A percentile compares a stretch with the other conserved stretches of the same genome.
phyloP scores from a whole-genome alignment of 805 yeast genomes.

The Wickerhamomyces strasburgensis region DNA sequence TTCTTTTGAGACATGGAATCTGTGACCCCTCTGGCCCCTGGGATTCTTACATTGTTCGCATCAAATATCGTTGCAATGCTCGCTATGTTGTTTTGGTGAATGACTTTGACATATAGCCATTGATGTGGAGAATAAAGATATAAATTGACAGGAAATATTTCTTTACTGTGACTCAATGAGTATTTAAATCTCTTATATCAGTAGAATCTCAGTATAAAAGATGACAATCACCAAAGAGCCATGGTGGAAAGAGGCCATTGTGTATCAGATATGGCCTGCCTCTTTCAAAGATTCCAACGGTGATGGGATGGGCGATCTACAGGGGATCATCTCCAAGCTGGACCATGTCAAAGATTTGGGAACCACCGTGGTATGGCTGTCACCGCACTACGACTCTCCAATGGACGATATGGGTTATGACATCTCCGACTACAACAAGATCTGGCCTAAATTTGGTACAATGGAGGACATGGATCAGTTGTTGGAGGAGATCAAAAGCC shows the following conservation, averaged over 20 bases:
- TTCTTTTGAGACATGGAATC: too few relatives aligned
- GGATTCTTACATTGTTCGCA: too few relatives aligned
- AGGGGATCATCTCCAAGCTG: constrained; percentile 46
- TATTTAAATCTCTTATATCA: too few relatives aligned
- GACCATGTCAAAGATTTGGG: constrained; percentile 48
- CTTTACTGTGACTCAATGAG: too few relatives aligned
- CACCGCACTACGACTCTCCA: constrained; percentile 55
- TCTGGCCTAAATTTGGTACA: constrained; percentile 50
- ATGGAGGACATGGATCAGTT: constrained; percentile 46
- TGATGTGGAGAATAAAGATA: too few relatives aligned
- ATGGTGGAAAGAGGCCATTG: constrained; percentile 55
- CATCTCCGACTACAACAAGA: constrained; percentile 47
- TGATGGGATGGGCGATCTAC: constrained; percentile 56
- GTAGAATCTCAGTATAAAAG: too few relatives aligned
- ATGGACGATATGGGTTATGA: constrained; percentile 63
- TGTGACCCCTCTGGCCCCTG: too few relatives aligned
- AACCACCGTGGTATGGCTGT: constrained; percentile 49
- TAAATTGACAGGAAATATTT: too few relatives aligned
- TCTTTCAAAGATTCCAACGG: constrained; percentile 54
- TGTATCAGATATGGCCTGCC: constrained; percentile 60
- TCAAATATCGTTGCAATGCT: too few relatives aligned
- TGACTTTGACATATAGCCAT: too few relatives aligned
- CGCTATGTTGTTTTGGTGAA: too few relatives aligned
- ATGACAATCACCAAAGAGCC: constrained; percentile 12
- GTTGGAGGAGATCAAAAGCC: constrained; percentile 40